Conservation (phyloP, 2,329 filamentous ascomycete genomes). For the Trichoderma semiorbis region DNA sequence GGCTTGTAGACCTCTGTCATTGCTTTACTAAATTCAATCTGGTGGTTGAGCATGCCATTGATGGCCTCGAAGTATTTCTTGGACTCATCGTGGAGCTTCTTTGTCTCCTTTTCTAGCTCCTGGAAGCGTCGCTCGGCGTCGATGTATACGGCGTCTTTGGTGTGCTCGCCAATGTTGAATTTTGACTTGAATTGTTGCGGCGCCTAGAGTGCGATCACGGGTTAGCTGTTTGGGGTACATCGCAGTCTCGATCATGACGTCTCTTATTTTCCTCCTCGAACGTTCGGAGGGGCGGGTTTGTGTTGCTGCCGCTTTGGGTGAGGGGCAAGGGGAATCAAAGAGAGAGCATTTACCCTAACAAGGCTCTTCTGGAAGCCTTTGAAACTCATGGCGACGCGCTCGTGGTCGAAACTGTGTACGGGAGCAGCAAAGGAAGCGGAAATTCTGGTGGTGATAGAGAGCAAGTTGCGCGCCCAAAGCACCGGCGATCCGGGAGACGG, state of each 20-base stretch:
- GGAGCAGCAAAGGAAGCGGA: background rate
- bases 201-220: conserved; percentile 47
- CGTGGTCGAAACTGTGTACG: background rate
- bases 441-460: background rate
- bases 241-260: background rate
- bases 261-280: background rate
- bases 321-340: conserved; percentile 29
- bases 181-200: conserved; percentile 87
- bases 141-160: conserved; percentile 90
- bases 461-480: conserved; percentile 16
- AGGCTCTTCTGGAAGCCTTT: conserved; percentile 93
- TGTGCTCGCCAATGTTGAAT: conserved; percentile 94
- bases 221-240: background rate
- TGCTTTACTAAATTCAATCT: conserved; percentile 96
- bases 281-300: conserved; percentile 18
- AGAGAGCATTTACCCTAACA: conserved; percentile 63
- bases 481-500: conserved; percentile 16
- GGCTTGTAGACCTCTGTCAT: conserved; percentile 97
- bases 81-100: conserved; percentile 93
- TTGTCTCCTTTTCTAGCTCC: conserved; percentile 92
- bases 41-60: conserved; percentile 94
- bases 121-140: conserved; percentile 92
- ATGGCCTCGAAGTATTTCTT: conserved; percentile 97
- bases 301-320: conserved; percentile 24
- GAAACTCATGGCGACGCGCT: conserved; percentile 72